A percentile compares a stretch with the other conserved stretches of the same genome.
Conservation (phyloP, 139 green algal genomes). For the Mesotaenium endlicherianum region DNA sequence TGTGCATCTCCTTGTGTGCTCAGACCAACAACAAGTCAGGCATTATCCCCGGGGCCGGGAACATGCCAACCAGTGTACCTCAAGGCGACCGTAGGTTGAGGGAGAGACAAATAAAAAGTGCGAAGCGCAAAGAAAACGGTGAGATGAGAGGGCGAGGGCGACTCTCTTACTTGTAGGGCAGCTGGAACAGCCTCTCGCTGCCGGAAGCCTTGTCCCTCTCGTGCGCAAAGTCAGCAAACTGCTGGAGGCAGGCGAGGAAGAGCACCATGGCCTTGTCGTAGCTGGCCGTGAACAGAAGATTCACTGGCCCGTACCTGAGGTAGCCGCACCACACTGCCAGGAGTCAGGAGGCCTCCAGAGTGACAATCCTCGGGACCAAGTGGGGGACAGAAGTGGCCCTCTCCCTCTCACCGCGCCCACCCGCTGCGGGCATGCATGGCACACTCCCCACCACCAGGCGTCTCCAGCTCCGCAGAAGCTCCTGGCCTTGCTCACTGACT, state of each 20-base stretch:
- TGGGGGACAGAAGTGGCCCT: background rate
- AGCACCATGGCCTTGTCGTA: conserved; percentile 83
- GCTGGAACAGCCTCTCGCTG: conserved; percentile 64
- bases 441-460: too few relatives aligned
- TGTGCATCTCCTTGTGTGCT: background rate
- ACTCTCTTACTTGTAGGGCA: conserved; percentile 65
- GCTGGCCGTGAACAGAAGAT: conserved; percentile 70
- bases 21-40: background rate
- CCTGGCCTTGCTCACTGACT: too few relatives aligned
- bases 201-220: conserved; percentile 50
- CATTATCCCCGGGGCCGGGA: background rate
- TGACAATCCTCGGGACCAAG: background rate
- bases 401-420: background rate
- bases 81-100: background rate
- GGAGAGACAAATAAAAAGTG: background rate
- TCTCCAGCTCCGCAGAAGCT: too few relatives aligned
- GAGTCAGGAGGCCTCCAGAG: background rate
- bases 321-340: background rate
- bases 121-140: background rate
- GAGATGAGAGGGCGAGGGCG: background rate
- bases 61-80: background rate
- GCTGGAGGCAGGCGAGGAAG: conserved; percentile 78
- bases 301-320: conserved; percentile 78
- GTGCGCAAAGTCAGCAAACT: conserved; percentile 78
- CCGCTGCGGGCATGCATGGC: background rate